Base-by-base conservation (phyloP, 306 rosid species). In the Spatholobus suberectus region DNA sequence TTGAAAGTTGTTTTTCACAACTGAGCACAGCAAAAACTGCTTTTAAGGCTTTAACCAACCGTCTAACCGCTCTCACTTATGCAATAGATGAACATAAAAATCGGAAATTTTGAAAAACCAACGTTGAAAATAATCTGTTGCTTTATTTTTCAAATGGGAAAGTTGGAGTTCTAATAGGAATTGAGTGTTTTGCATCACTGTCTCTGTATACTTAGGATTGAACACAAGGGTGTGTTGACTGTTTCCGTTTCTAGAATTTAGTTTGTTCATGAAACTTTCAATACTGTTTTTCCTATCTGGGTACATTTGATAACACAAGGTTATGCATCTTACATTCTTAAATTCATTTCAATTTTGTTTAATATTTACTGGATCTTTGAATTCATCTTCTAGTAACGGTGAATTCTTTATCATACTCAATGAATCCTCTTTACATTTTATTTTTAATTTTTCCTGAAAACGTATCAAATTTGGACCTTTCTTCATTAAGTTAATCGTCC, bases 21-120 rank as follows among this genome's bases (percentile, higher is more conserved):
- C 55, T n/a, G 11, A 52, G 5, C 70, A 2, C 8, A 40, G 61
- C 63, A 23, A n/a, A 67, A 63, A 73, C 65, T 13, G 34, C 40
- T 5, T 72, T 74, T 34, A 54, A 8, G 66, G 8, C 12, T 38
- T 23, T 65, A 79, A 79, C 85, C 58, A 6, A 58, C 55, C 75
- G 44, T 80, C 1, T 20, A 59, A 71, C 54, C 51, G 52, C 66
- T 73, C 18, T 85, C 52, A 57, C n/a, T 21, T 26, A 0, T 15
- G 23, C 15, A 24, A 23, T 34, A n/a, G 55, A 38, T 71, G 13
- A 29, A 51, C 55, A 26, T 7, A 32, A 11, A 76, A n/a, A 67
- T 15, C 29, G 1, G 46, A 65, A 26, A 32, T 8, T 43, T 0
- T 43, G n/a, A 77, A 35, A 21, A 70, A 32, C 46, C 8, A 38